Evolutionary conservation across 345 rosid species (phyloP), one percentile per base, ranked within the genome.

Genomic region (Brassica napus): DNA sequence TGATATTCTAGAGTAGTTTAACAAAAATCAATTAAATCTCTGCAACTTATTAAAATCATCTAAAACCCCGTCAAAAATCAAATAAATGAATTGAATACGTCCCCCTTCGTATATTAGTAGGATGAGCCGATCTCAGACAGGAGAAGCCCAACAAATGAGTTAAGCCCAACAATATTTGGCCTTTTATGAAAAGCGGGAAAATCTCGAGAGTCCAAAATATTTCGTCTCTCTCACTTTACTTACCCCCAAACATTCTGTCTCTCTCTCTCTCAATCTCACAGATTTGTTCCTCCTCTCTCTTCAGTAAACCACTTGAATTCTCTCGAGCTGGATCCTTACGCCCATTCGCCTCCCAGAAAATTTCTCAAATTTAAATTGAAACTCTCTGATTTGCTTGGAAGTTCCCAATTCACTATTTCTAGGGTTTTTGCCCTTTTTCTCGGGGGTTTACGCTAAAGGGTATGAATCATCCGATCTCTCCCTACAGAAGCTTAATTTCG

Each of bases 111-210:
- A 21, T 21, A 21, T 21, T 23, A 23, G 24, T 23, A 23, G 24
- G 24, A 23, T 28, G 31, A 34, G 49, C 49, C 49, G 14, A 23
- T 58, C 0, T 58, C 0, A 23, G 18, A 30, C 5, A 4, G 8
- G 24, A 2, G 44, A 74, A 9, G 67, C 77, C 54, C 54, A 47
- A 12, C 68, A 66, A 54, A 39, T 1, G 11, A 71, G 66, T 12
- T 44, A 79, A 58, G 82, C 66, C 67, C 61, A 65, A 30, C 8
- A 68, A 2, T 61, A 34, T 49, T 63, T 52, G 21, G 59, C 66
- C 55, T 9, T 59, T 67, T 57, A 16, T 12, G 79, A 74, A 42
- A 30, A 80, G 83, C 83, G 83, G 83, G 83, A 74, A 79, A 79
- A 52, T 62, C 30, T 28, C 1, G 3, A 12, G 1, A 78, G 60